Evolutionary conservation across 768 basidiomycete species (phyloP).

Genomic region (Tricholoma saponaceum): DNA sequence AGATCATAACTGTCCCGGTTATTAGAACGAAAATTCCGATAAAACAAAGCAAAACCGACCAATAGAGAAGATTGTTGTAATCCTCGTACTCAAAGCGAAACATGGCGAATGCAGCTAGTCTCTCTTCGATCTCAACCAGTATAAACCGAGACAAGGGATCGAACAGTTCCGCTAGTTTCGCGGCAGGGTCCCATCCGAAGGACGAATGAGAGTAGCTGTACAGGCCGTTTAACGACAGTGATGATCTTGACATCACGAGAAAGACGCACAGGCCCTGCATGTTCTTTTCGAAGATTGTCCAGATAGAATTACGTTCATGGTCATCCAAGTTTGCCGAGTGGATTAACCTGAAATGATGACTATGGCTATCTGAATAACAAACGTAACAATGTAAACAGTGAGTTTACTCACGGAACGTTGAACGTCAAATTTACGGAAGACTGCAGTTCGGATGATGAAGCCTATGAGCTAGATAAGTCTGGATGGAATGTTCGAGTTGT

Average conservation of each 20-base stretch:
- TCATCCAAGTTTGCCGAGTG: constrained; percentile 29
- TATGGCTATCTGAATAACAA: background rate
- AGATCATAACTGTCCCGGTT: constrained; percentile 62
- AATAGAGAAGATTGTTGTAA: constrained; percentile 59
- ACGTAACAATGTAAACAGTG: background rate
- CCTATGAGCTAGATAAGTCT: constrained; percentile 4
- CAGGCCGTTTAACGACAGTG: background rate
- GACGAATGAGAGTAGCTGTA: constrained; percentile 52
- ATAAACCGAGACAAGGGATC: constrained; percentile 57
- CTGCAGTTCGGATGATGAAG: constrained; percentile 11
- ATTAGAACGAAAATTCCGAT: background rate
- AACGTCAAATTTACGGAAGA: constrained; percentile 1
- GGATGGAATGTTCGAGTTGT: background rate
- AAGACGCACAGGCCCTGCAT: constrained; percentile 46
- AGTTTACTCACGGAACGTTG: constrained; percentile 6
- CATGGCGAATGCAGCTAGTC: constrained; percentile 41
- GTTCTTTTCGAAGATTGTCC: constrained; percentile 51
- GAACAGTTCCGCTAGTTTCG: constrained; percentile 61
- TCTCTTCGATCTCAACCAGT: constrained; percentile 28
- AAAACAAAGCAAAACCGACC: constrained; percentile 36
- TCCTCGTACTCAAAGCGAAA: constrained; percentile 77
- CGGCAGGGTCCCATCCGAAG: constrained; percentile 59
- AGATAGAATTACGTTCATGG: constrained; percentile 40
- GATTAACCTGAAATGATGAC: background rate
- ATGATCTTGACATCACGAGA: background rate